Percentiles rank a stretch among this genome's conserved stretches.
Evolutionary conservation across 2,329 filamentous ascomycete species (phyloP).

Genomic region (Pseudogymnoascus sp.): DNA sequence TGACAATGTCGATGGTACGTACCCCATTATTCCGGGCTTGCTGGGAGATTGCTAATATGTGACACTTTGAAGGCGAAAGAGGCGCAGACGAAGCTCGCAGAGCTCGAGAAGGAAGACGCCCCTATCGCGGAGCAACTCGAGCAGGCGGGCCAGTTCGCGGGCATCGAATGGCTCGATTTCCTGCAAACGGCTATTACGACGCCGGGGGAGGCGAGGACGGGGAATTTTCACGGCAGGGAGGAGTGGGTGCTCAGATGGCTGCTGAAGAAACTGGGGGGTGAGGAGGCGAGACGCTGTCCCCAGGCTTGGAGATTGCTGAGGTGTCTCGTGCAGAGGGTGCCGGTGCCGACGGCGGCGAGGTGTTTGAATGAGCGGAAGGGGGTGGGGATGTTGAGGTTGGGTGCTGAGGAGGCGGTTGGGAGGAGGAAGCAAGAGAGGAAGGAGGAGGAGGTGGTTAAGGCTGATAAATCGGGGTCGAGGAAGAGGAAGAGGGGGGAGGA

Average conservation of each 20-base stretch:
- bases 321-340: constrained; percentile 55
- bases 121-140: constrained; percentile 29
- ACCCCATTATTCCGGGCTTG: not conserved
- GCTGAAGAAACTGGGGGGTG: constrained; percentile 46
- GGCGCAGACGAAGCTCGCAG: constrained; percentile 26
- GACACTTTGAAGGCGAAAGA: not conserved
- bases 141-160: constrained; percentile 28
- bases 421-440: constrained; percentile 20
- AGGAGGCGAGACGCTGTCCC: constrained; percentile 21
- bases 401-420: constrained; percentile 48
- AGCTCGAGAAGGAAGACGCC: constrained; percentile 28
- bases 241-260: constrained; percentile 63
- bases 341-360: constrained; percentile 60
- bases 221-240: constrained; percentile 36
- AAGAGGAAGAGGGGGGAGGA: constrained; percentile 27
- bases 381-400: constrained; percentile 55
- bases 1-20: not conserved
- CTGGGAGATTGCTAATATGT: too few relatives aligned
- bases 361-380: constrained; percentile 65
- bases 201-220: constrained; percentile 3
- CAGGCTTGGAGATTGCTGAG: constrained; percentile 53
- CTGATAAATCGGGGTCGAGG: constrained; percentile 31
- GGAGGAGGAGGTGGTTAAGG: constrained; percentile 21
- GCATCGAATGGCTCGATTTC: constrained; percentile 18
- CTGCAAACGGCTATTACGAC: constrained; percentile 19